Base-by-base conservation (phyloP, 345 rosid species). In the Lepidium didymum region DNA sequence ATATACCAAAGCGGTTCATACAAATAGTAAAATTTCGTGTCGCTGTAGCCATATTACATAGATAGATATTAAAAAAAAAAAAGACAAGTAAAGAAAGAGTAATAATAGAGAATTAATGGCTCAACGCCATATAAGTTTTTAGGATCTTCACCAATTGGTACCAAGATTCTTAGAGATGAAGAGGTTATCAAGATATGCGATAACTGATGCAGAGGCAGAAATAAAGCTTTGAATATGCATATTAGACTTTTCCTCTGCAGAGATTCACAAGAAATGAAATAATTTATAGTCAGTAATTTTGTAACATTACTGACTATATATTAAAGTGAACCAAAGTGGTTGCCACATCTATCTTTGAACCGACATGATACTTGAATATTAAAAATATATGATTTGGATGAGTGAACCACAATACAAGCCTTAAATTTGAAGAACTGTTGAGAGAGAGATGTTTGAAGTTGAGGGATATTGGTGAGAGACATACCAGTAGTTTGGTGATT, bases 121-220 rank as follows among this genome's bases (percentile, higher is more conserved):
- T n/a, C 58, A 49, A 15, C 14, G 47, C 25, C 69, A 66, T 4
- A 52, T 15, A 34, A 53, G 31, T 41, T 37, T 12, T 55, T 12
- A 55, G 43, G 45, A 18, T 52, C 62, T 69, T 83, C 69, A 88
- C 96, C 97, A 88, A 75, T 91, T 94, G 68, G 81, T 11, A 50
- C 97, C 97, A 71, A 91, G 67, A 19, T 81, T 70, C 75, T 83
- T 85, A 12, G 90, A 77, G 59, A 55, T 77, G 72, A 81, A 91
- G 74, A 88, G 93, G 41, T 77, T 69, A 54, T 91, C 87, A 16
- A 91, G 61, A 70, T 85, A 83, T 46, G 77, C 46, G 40, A 87
- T 83, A 36, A 89, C 79, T 0, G 83, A 72, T 2, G 73, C 75
- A 0, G 87, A 81, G 18, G 96, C 70, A 25, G 75, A 46, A 8